phyloP scores from a whole-genome alignment of 2,329 filamentous ascomycete species.

The Colletotrichum magnum region DNA sequence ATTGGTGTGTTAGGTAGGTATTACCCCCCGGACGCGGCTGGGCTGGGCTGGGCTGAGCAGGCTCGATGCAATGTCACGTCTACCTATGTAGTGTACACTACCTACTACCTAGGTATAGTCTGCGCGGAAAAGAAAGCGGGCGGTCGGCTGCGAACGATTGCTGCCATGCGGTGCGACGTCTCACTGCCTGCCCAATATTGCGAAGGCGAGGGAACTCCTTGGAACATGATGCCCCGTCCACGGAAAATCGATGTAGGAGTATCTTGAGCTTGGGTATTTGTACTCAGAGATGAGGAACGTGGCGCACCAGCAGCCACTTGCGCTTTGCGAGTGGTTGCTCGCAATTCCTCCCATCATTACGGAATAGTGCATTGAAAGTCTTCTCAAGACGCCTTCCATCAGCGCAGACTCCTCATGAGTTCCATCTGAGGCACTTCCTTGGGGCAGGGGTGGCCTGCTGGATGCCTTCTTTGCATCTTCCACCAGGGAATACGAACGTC shows the following conservation, averaged over 20 bases:
- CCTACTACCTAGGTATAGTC: too few species aligned
- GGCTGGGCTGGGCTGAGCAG: slow-evolving; percentile 13
- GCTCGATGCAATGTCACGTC: slow-evolving; percentile 23
- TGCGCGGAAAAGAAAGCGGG: slow-evolving; percentile 34
- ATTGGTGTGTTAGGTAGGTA: too few species aligned
- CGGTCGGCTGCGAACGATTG: slow-evolving; percentile 13
- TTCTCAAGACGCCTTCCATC: slow-evolving; percentile 14
- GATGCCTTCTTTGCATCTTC: slow-evolving; percentile 14
- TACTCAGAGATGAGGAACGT: neutral
- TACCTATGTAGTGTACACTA: too few species aligned
- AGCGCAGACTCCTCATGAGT: slow-evolving; percentile 19
- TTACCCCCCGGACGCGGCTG: too few species aligned
- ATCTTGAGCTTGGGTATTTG: neutral
- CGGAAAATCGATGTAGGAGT: neutral
- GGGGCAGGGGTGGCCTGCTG: neutral
- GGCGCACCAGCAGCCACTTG: neutral
- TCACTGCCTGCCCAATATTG: slow-evolving; percentile 5
- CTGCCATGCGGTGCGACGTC: slow-evolving; percentile 32
- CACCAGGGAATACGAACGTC: slow-evolving; percentile 2
- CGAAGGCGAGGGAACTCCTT: slow-evolving; percentile 1
- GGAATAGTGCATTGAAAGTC: slow-evolving; percentile 2
- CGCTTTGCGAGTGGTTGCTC: neutral
- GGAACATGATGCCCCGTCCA: slow-evolving; percentile 12
- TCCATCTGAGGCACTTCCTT: slow-evolving; percentile 19
- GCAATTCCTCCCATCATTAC: neutral